A percentile compares a stretch with the other conserved stretches of the same genome.
Conservation (phyloP, 805 yeast genomes). For the Myxozyma vanderwaltii region DNA sequence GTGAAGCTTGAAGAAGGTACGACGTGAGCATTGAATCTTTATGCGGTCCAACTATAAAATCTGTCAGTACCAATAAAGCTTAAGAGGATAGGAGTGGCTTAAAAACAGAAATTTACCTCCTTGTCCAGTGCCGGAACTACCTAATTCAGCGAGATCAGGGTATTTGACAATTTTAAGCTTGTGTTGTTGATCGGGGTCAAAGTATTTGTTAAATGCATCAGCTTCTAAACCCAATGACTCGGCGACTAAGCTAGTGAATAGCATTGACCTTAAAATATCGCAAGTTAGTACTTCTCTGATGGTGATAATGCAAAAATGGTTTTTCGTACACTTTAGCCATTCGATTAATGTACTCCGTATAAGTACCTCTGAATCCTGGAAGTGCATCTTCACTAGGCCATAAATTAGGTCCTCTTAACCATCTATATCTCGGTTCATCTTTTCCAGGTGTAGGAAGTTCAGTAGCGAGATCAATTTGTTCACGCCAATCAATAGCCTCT, state of each 20-base stretch:
- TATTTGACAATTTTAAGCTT: conserved; percentile 62
- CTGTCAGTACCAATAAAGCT: conserved; percentile 15
- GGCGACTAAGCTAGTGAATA: conserved; percentile 47
- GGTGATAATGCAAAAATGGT: too few species aligned
- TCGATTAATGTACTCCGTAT: conserved; percentile 19
- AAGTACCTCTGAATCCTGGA: conserved; percentile 20
- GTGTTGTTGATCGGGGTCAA: conserved; percentile 49
- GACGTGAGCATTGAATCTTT: conserved; percentile 49
- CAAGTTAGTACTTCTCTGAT: neutral
- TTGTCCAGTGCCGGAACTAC: conserved; percentile 26
- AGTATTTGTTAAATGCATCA: conserved; percentile 51
- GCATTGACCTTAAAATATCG: conserved; percentile 8
- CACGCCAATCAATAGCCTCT: conserved; percentile 57
- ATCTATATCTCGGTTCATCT: conserved; percentile 31
- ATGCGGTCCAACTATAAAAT: conserved; percentile 64
- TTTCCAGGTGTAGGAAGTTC: conserved; percentile 31
- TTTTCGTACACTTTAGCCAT: conserved; percentile 25
- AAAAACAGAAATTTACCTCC: too few species aligned
- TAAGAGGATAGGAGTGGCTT: too few species aligned
- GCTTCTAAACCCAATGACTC: conserved; percentile 57
- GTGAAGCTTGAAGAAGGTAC: conserved; percentile 27
- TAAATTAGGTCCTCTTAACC: conserved; percentile 29
- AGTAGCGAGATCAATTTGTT: conserved; percentile 55
- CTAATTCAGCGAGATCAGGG: conserved; percentile 49
- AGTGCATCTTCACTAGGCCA: conserved; percentile 30